Base-by-base conservation (phyloP, 805 yeast species). In the Priceomyces castillae region DNA sequence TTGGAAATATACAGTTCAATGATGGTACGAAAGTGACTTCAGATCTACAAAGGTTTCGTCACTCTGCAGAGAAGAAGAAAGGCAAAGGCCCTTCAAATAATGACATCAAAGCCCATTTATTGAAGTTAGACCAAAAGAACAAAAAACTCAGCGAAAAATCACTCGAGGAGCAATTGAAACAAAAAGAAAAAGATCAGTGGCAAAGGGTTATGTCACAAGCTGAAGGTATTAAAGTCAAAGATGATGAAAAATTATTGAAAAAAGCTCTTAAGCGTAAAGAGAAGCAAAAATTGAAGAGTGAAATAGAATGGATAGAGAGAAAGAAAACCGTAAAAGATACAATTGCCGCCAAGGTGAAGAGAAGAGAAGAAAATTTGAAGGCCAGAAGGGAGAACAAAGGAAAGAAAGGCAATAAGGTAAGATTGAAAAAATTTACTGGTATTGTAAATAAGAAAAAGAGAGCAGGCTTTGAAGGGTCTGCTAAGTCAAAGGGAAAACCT, bases 381-480 rank as follows among this genome's bases (percentile, higher is more conserved):
- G 81, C 87, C 38, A 81, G 97, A 67, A 84, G 78, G 57, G 97
- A 86, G 30, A 85, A 86, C 64, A 92, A 86, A 69, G 92, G 94
- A 42, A 79, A 83, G 55, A 83, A 83, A 64, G 76, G 86, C 52
- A 86, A 85, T 43, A 88, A 82, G 63, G 79, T 77, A 41, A 84
- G 80, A 64, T 81, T 81, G 69, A 78, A 79, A 61, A 80, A 81
- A 57, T 83, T 81, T 61, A 79, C 79, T 31, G 82, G 84, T 30
- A 64, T 67, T 16, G 73, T 74, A 22, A 72, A 70, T 42, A 55
- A 54, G 44, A 69, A 68, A 52, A 71, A 71, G 53, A 70, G 94
- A 62, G 95, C 97, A n/a, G 97, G 97, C 1, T 90, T 90, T 61
- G 97, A 90, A 71, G 97, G 97, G 18, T 70, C 77, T 44, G 74